phyloP scores from a whole-genome alignment of 1,284 basidiomycete genomes.

The Cronartium ribicola region DNA sequence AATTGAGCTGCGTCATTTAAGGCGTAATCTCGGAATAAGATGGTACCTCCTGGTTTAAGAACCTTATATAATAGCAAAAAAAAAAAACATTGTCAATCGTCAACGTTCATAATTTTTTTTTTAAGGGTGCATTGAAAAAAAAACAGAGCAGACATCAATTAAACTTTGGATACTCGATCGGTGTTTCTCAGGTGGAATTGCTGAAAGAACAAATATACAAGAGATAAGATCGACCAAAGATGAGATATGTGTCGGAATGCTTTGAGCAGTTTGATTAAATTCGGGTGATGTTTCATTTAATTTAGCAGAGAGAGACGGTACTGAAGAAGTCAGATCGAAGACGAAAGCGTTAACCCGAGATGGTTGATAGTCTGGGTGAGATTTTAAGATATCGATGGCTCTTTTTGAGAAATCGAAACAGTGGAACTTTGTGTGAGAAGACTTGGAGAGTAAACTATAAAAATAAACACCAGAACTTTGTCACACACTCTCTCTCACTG shows the following conservation, averaged over 20 bases:
- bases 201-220: slow-evolving; percentile 52
- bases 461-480: neutral
- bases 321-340: slow-evolving; percentile 22
- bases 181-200: slow-evolving; percentile 51
- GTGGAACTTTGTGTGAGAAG: slow-evolving; percentile 42
- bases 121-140: too few relatives aligned
- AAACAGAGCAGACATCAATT: slow-evolving; percentile 27
- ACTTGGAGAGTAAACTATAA: slow-evolving; percentile 11
- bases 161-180: slow-evolving; percentile 44
- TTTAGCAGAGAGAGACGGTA: slow-evolving; percentile 25
- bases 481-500: neutral
- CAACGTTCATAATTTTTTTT: too few relatives aligned
- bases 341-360: slow-evolving; percentile 51
- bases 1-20: slow-evolving; percentile 51
- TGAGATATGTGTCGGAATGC: neutral
- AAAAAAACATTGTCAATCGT: too few relatives aligned
- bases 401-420: slow-evolving; percentile 44
- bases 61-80: slow-evolving; percentile 14
- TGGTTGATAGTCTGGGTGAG: slow-evolving; percentile 46
- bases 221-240: slow-evolving; percentile 46
- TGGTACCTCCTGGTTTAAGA: slow-evolving; percentile 45
- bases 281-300: neutral
- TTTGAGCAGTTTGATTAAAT: too few relatives aligned
- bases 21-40: slow-evolving; percentile 53
- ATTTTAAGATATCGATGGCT: slow-evolving; percentile 40